Evolutionary conservation across 2,329 filamentous ascomycete species (phyloP), one percentile per base, ranked within the genome.

Genomic region (Aspergillus pseudotamarii): DNA sequence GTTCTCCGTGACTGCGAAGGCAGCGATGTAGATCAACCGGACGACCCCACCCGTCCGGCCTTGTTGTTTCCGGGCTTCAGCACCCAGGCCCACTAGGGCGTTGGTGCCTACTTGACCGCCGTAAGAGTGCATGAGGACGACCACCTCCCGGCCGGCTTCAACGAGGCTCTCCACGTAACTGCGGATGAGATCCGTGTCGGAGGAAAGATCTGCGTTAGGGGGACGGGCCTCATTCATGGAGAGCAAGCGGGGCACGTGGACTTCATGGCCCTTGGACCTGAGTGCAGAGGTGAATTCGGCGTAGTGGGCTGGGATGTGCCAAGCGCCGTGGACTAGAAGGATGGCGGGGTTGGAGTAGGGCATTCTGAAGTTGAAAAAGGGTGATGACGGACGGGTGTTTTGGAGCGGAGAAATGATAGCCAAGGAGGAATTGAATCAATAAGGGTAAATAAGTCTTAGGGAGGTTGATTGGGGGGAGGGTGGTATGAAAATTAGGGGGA

Each of bases 71-170:
- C 46, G 23, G 23, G 23, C 32, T 16, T 50, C 46, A 8, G 46
- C 46, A 16, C 23, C 46, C 6, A 50, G 46, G 3, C 46, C 23
- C 0, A 50, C 46, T 23, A 50, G 14, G 26, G 46, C 46, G 14
- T 50, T n/a, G 16, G 23, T 50, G 46, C 46, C 46, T 14, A 28
- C 46, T n/a, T 64, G 62, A 1, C 62, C 62, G 8, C 64, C 59
- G 48, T 66, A 66, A 16, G 64, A 66, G 28, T 66, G 64, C 45
- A 60, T 58, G n/a, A 64, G 21, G 4, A 62, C 57, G 3, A 62
- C 34, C 4, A 66, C 3, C 1, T n/a, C 16, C 32, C 36, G 62
- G 48, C 64, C 59, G n/a, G 57, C 57, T 2, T 50, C n/a, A 14
- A 26, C 48, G 6, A 66, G 46, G 23, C 32, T 28, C 26, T 50